Conservation (phyloP, 2,329 filamentous ascomycete genomes). For the Ascochyta lentis region DNA sequence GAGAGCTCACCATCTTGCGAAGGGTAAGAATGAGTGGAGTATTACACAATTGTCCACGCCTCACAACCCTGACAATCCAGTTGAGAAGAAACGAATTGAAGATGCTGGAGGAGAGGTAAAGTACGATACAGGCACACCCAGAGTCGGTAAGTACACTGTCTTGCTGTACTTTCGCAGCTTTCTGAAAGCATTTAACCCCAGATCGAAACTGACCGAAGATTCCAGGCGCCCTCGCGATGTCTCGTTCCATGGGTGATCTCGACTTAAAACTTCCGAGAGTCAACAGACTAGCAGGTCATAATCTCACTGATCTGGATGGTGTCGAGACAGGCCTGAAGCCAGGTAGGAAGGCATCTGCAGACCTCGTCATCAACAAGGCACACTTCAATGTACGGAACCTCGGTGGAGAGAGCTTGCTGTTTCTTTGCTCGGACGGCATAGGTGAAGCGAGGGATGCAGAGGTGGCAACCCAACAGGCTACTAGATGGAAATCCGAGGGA, state of each 20-base stretch:
- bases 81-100: slow-evolving; percentile 31
- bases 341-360: slow-evolving; percentile 26
- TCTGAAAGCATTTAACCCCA: not conserved
- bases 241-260: slow-evolving; percentile 31
- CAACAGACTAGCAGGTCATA: slow-evolving; percentile 33
- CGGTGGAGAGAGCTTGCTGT: slow-evolving; percentile 25
- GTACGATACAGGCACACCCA: slow-evolving; percentile 27
- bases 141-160: slow-evolving; percentile 17
- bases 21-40: slow-evolving; percentile 25
- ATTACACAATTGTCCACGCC: slow-evolving; percentile 26
- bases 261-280: slow-evolving; percentile 34
- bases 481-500: slow-evolving; percentile 23
- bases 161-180: not conserved
- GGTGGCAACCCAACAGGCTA: slow-evolving; percentile 24
- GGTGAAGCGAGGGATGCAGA: slow-evolving; percentile 27
- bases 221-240: slow-evolving; percentile 33
- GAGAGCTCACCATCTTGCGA: slow-evolving; percentile 15
- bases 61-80: slow-evolving; percentile 27
- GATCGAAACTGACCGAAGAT: not conserved
- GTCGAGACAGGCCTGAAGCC: slow-evolving; percentile 34
- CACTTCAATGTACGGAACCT: slow-evolving; percentile 27
- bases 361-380: slow-evolving; percentile 34
- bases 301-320: slow-evolving; percentile 31
- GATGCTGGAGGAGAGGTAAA: slow-evolving; percentile 33
- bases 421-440: slow-evolving; percentile 33